Evolutionary conservation across 2,329 filamentous ascomycete species (phyloP).

Genomic region (Cladosporium halotolerans): DNA sequence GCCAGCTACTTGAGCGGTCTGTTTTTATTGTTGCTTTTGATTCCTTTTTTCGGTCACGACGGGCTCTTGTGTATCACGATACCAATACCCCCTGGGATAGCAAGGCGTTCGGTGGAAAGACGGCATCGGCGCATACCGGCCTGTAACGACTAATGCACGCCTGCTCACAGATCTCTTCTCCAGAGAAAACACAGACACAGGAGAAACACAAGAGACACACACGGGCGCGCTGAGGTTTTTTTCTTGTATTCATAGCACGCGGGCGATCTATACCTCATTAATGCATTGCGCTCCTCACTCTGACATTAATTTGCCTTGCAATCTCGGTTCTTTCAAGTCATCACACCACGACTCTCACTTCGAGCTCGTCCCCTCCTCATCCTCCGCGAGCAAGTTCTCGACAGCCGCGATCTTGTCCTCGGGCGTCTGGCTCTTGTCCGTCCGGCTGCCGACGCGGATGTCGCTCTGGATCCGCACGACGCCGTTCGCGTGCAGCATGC

Average conservation of each 20-base stretch:
- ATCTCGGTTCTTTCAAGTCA: too few relatives aligned
- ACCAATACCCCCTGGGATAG: background rate
- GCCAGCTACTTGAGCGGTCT: background rate
- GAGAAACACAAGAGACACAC: too few relatives aligned
- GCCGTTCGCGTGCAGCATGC: conserved; percentile 67
- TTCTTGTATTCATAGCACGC: background rate
- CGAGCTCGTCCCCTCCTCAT: conserved; percentile 17
- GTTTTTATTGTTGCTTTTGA: background rate
- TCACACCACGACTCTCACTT: background rate
- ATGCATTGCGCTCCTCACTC: too few relatives aligned
- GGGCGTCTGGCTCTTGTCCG: conserved; percentile 77
- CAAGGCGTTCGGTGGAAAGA: background rate
- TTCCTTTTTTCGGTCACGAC: background rate
- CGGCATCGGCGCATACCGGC: conserved; percentile 1
- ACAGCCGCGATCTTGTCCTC: conserved; percentile 69
- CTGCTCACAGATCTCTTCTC: too few relatives aligned
- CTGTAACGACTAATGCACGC: background rate
- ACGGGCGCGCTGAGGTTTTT: too few relatives aligned
- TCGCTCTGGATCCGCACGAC: conserved; percentile 79
- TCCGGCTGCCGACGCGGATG: conserved; percentile 78
- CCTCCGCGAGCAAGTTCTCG: conserved; percentile 43
- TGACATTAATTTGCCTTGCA: too few relatives aligned
- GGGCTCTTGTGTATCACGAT: conserved; percentile 1
- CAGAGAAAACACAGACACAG: too few relatives aligned
- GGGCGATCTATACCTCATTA: background rate